Evolutionary conservation across 139 green algal genomes (phyloP).

Genomic region (Deuterostichococcus epilithicus): DNA sequence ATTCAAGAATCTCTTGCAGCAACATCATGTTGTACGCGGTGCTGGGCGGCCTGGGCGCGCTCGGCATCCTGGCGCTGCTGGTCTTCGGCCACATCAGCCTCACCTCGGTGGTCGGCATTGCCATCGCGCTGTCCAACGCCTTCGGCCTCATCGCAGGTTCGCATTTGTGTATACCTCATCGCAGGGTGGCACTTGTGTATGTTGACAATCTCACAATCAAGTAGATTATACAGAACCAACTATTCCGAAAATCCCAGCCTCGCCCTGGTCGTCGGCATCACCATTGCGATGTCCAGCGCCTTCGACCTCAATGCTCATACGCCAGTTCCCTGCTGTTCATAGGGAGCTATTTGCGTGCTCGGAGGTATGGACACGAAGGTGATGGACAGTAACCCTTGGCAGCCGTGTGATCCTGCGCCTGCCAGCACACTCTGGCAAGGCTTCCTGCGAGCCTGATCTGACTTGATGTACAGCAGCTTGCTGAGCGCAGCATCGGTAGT

Average conservation of each 20-base stretch:
- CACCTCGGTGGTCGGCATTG: constrained; percentile 53
- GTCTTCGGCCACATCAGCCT: constrained; percentile 21
- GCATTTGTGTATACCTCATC: constrained; percentile 28
- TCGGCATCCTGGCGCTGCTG: constrained; percentile 40
- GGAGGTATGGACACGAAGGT: too few relatives aligned
- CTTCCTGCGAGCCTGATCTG: too few relatives aligned
- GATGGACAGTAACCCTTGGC: too few relatives aligned
- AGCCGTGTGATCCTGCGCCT: too few relatives aligned
- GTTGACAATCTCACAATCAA: too few relatives aligned
- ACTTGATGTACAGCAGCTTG: too few relatives aligned
- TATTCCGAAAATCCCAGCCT: background rate
- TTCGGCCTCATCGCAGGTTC: constrained; percentile 46
- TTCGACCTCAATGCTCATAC: constrained; percentile 45
- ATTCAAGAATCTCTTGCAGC: too few relatives aligned
- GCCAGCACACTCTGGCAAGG: too few relatives aligned
- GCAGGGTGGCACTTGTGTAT: constrained; percentile 20
- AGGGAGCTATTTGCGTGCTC: too few relatives aligned
- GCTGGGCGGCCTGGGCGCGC: constrained; percentile 25
- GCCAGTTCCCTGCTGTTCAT: too few relatives aligned
- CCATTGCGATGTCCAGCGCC: constrained; percentile 48
- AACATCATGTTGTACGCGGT: constrained; percentile 49
- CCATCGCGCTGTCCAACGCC: constrained; percentile 47
- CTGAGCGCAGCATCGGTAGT: too few relatives aligned
- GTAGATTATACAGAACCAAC: background rate
- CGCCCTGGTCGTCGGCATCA: constrained; percentile 52